A percentile compares a stretch with the other conserved stretches of the same genome.
These are phyloP conservation scores for Escallonia rubra DNA, from an alignment of 129 eudicot genomes.

Conservation along the genomic window DNA sequence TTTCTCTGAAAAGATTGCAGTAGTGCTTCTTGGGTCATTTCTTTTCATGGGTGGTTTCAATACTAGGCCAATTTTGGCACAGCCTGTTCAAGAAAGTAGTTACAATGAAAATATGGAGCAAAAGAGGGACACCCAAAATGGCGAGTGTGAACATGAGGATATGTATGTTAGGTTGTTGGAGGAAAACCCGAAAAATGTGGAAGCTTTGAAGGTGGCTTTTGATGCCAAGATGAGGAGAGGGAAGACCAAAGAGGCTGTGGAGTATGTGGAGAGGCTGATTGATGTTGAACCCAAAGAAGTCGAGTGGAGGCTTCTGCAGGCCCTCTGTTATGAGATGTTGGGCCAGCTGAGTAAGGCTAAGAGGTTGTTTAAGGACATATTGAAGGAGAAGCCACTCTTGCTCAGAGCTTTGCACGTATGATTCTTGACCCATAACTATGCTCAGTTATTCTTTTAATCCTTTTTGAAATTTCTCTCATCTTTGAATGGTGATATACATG, in stretches of 20 bases:
- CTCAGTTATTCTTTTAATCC: neutral
- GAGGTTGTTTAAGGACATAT: conserved; percentile 56
- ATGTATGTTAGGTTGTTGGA: conserved; percentile 57
- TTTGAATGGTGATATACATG: neutral
- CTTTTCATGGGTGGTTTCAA: conserved; percentile 46
- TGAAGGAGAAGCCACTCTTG: conserved; percentile 70
- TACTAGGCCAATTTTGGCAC: conserved; percentile 46
- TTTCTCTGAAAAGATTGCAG: conserved; percentile 36
- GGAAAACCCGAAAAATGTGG: conserved; percentile 47
- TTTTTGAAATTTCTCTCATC: neutral
- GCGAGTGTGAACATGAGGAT: conserved; percentile 46
- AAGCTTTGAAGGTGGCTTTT: conserved; percentile 57
- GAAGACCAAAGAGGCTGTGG: conserved; percentile 63
- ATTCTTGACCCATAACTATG: neutral
- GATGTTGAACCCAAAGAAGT: conserved; percentile 64
- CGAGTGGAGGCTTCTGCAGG: conserved; percentile 96
- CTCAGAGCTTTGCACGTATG: conserved; percentile 95
- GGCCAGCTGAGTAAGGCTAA: conserved; percentile 69
- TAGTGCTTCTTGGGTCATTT: conserved; percentile 69
- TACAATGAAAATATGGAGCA: conserved; percentile 25
- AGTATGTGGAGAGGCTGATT: conserved; percentile 71
- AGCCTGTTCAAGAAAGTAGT: conserved; percentile 25
- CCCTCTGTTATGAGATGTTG: conserved; percentile 78
- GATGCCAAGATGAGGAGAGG: conserved; percentile 75
- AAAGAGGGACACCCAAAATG: conserved; percentile 22